These are phyloP conservation scores for Avena atlantica DNA, from an alignment of 176 grass and related monocot species.

Conservation along the genomic window DNA sequence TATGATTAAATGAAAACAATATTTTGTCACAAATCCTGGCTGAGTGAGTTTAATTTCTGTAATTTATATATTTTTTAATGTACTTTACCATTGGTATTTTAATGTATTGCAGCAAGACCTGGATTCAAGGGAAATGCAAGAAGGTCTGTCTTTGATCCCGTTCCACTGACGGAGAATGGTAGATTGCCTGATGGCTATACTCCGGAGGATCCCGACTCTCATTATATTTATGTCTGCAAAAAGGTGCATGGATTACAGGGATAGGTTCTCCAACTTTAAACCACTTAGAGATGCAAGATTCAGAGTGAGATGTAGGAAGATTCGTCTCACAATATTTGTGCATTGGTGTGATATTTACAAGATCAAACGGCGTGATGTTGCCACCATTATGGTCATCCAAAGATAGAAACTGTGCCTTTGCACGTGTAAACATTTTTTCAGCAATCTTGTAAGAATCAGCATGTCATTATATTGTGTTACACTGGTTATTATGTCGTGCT, in stretches of 20 bases:
- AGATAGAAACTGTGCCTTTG: conserved; percentile 33
- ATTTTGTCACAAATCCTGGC: not conserved
- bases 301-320: conserved; percentile 39
- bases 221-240: conserved; percentile 89
- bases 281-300: conserved; percentile 37
- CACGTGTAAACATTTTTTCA: conserved; percentile 33
- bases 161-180: conserved; percentile 74
- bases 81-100: conserved; percentile 25
- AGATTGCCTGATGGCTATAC: conserved; percentile 68
- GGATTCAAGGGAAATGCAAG: conserved; percentile 58
- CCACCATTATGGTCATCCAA: conserved; percentile 62
- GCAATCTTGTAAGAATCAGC: conserved; percentile 43
- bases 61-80: not conserved
- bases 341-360: conserved; percentile 45
- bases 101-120: conserved; percentile 80
- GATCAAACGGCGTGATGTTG: conserved; percentile 39
- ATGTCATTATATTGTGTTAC: conserved; percentile 29
- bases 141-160: conserved; percentile 80
- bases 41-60: conserved; percentile 6
- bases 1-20: conserved; percentile 29
- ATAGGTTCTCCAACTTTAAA: conserved; percentile 32
- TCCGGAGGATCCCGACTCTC: conserved; percentile 96
- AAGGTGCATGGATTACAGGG: conserved; percentile 56
- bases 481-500: conserved; percentile 13
- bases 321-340: conserved; percentile 40